A percentile compares a stretch with the other conserved stretches of the same genome.
These are phyloP conservation scores for Paramecium caudatum DNA, from an alignment of 73 alveolate species.

Conservation along the genomic window DNA sequence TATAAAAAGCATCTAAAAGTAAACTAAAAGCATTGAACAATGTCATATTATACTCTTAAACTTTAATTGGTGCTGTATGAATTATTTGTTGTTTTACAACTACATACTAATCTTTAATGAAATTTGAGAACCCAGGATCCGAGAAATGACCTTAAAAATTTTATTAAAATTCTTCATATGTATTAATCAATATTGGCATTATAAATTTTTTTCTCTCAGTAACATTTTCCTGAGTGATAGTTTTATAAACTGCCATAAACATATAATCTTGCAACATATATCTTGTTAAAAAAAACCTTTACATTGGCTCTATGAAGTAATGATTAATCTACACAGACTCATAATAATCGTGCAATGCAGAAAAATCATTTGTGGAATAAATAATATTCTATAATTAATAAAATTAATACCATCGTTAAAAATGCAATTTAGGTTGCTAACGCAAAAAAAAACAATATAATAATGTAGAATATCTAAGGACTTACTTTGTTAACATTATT, in stretches of 20 bases:
- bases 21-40: conserved; percentile 1
- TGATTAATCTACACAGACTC: conserved; percentile 11
- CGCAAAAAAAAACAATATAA: too few relatives aligned
- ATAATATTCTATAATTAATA: neutral
- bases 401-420: conserved; percentile 3
- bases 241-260: neutral
- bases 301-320: neutral
- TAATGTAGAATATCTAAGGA: too few relatives aligned
- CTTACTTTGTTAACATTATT: too few relatives aligned
- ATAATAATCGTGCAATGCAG: neutral
- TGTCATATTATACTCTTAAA: neutral
- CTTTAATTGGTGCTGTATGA: neutral
- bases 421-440: neutral
- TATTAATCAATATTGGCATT: neutral
- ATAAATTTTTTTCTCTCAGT: neutral
- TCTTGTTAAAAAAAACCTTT: neutral
- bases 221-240: neutral
- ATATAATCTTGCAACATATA: neutral
- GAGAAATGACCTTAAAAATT: neutral
- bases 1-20: neutral
- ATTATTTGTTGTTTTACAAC: neutral
- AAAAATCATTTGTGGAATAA: neutral
- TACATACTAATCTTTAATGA: neutral
- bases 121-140: neutral
- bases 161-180: neutral